Conservation (phyloP, 169 alveolate genomes). For the Neospora caninum region DNA sequence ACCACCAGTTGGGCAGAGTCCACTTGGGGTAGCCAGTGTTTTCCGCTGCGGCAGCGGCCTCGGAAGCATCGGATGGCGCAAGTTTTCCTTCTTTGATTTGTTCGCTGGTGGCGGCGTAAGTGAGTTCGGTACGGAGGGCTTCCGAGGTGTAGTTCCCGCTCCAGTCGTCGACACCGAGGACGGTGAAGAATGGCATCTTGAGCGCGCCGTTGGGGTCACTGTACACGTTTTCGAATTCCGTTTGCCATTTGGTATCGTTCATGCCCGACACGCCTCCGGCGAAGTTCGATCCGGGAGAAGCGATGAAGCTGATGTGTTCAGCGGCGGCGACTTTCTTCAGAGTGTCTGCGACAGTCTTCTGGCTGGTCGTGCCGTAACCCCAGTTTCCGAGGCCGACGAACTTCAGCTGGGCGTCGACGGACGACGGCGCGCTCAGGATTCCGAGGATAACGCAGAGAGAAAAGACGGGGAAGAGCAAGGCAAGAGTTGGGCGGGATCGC, state of each 20-base stretch:
- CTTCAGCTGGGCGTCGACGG: conserved; percentile 73
- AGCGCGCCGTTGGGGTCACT: conserved; percentile 80
- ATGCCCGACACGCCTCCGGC: conserved; percentile 83
- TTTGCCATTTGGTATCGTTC: conserved; percentile 82
- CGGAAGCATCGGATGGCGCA: neutral
- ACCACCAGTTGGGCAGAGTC: conserved; percentile 93
- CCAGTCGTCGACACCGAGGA: conserved; percentile 89
- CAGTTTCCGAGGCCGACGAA: conserved; percentile 88
- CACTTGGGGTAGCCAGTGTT: conserved; percentile 82
- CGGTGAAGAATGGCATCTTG: conserved; percentile 87
- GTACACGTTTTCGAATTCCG: conserved; percentile 80
- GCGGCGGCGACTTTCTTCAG: conserved; percentile 79
- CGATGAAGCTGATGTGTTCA: conserved; percentile 83
- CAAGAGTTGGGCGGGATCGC: neutral
- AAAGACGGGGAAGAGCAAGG: neutral
- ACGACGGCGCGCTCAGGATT: neutral
- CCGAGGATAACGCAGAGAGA: neutral
- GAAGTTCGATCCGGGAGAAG: conserved; percentile 88
- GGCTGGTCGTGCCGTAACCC: conserved; percentile 83
- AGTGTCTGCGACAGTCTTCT: conserved; percentile 80
- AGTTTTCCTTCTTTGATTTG: conserved; percentile 64
- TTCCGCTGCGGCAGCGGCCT: conserved; percentile 29
- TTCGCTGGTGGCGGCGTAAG: conserved; percentile 64
- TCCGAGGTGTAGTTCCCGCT: conserved; percentile 83
- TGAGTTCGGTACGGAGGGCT: conserved; percentile 78